phyloP scores from a whole-genome alignment of 352 stramenopile genomes.

The Peronospora destructor region DNA sequence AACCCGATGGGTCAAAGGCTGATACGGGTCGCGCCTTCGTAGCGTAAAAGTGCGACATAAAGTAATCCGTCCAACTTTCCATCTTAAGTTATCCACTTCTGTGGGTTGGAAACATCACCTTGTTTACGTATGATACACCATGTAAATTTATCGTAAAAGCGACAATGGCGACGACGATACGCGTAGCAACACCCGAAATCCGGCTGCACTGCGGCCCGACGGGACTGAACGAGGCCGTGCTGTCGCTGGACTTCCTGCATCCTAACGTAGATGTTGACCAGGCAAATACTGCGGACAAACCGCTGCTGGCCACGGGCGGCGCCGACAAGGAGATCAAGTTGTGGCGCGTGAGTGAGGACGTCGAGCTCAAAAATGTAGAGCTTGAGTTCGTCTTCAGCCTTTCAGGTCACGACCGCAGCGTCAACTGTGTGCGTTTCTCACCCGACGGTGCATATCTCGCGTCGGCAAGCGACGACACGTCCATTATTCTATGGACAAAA shows the following conservation, averaged over 20 bases:
- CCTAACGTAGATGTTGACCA: background rate
- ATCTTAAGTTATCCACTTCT: conserved; percentile 14
- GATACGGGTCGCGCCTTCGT: conserved; percentile 79
- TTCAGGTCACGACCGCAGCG: conserved; percentile 80
- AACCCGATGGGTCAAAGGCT: conserved; percentile 79
- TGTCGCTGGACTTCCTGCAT: conserved; percentile 77
- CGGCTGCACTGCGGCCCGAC: conserved; percentile 82
- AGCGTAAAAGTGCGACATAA: conserved; percentile 79
- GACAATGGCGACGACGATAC: conserved; percentile 24
- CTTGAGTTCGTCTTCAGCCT: conserved; percentile 82
- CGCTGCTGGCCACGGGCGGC: conserved; percentile 70
- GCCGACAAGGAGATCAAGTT: conserved; percentile 87
- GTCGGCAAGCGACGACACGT: conserved; percentile 85
- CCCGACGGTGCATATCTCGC: conserved; percentile 78
- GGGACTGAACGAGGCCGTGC: conserved; percentile 81
- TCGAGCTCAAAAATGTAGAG: conserved; percentile 8
- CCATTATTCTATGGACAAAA: conserved; percentile 80
- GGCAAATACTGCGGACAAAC: background rate
- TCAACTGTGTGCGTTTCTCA: conserved; percentile 90
- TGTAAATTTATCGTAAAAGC: background rate
- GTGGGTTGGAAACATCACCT: too few species aligned
- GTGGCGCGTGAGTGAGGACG: conserved; percentile 47
- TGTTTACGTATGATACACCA: too few species aligned
- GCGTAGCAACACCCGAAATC: conserved; percentile 75
- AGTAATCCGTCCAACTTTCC: conserved; percentile 67